Conservation (phyloP, 2,329 filamentous ascomycete species). For the Hymenoscyphus fructigenus region DNA sequence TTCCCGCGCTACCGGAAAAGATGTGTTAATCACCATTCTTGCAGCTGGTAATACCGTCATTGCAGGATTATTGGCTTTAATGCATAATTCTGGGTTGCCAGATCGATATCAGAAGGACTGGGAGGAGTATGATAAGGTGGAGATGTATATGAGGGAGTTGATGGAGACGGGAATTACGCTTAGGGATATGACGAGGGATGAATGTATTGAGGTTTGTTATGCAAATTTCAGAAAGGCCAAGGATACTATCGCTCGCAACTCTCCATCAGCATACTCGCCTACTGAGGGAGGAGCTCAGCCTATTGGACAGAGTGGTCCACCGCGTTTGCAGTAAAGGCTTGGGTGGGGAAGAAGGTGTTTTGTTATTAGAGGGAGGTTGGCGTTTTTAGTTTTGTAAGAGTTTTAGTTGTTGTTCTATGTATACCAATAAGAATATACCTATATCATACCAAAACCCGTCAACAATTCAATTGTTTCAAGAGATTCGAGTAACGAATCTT, state of each 20-base stretch:
- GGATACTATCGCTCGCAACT: constrained; percentile 11
- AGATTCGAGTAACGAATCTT: too few relatives aligned
- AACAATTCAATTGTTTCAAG: too few relatives aligned
- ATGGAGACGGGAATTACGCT: constrained; percentile 15
- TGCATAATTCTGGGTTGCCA: constrained; percentile 19
- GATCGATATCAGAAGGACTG: constrained; percentile 20
- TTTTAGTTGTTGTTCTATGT: too few relatives aligned
- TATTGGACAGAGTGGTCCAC: not conserved
- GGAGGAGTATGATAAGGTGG: constrained; percentile 21
- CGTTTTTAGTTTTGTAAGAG: not conserved
- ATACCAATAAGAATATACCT: too few relatives aligned
- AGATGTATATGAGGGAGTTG: constrained; percentile 16
- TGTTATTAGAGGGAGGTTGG: not conserved
- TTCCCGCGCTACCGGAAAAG: constrained; percentile 14
- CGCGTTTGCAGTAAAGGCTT: not conserved
- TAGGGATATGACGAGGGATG: constrained; percentile 15
- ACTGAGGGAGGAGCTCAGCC: constrained; percentile 9
- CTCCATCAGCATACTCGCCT: constrained; percentile 12
- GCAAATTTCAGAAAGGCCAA: constrained; percentile 15
- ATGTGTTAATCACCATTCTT: constrained; percentile 24
- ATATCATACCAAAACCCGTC: too few relatives aligned
- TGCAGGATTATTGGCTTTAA: constrained; percentile 17
- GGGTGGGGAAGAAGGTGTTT: not conserved
- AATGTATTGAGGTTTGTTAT: constrained; percentile 15
- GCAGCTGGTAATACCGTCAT: constrained; percentile 25